Conservation (phyloP, 768 basidiomycete species). For the Trametes gibbosa region DNA sequence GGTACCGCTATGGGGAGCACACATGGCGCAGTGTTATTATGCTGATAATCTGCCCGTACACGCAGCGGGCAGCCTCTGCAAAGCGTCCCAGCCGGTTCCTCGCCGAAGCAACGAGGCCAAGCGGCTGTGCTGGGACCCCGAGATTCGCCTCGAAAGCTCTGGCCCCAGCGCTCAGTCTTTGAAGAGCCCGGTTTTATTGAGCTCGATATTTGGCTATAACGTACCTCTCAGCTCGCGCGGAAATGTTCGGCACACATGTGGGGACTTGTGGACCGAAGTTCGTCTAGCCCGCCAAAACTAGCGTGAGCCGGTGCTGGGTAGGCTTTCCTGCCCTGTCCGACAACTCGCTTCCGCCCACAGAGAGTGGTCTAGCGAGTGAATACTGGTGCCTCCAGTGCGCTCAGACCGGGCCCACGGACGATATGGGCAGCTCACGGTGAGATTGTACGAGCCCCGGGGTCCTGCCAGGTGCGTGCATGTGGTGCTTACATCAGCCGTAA, state of each 20-base stretch:
- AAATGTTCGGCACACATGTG: too few relatives aligned
- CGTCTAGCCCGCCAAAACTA: too few relatives aligned
- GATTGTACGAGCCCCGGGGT: not conserved
- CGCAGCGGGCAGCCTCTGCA: not conserved
- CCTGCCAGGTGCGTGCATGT: not conserved
- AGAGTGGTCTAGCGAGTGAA: too few relatives aligned
- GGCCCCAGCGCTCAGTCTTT: not conserved
- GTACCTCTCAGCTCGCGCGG: too few relatives aligned
- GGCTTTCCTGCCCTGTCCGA: too few relatives aligned
- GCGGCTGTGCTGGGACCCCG: not conserved
- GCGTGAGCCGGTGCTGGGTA: too few relatives aligned
- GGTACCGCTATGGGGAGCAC: not conserved
- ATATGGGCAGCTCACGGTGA: not conserved
- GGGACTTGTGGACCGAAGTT: too few relatives aligned
- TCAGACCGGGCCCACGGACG: too few relatives aligned
- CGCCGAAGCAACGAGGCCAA: not conserved
- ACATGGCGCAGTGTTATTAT: constrained; percentile 6
- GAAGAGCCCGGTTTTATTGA: not conserved
- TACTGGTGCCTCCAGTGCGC: too few relatives aligned
- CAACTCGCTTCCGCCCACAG: too few relatives aligned
- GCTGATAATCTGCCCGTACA: not conserved
- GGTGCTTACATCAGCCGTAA: constrained; percentile 8
- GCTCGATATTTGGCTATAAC: not conserved
- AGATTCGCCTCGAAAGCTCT: not conserved
- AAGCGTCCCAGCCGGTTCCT: too few relatives aligned